phyloP scores from a whole-genome alignment of 2,329 filamentous ascomycete species.

The Fusarium protoensiforme region DNA sequence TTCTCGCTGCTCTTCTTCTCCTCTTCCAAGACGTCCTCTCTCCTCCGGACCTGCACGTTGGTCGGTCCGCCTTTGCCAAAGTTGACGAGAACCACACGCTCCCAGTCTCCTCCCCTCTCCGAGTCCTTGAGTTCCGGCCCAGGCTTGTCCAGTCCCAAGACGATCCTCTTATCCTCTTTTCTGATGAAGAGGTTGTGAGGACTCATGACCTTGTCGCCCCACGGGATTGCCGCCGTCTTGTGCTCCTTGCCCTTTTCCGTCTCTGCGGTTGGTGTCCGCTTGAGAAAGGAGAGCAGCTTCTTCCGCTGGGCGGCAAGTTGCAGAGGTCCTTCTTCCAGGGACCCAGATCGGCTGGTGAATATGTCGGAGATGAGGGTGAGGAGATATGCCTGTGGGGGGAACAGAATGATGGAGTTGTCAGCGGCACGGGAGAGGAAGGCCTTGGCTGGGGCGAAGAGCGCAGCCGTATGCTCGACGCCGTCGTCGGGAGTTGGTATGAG shows the following conservation, averaged over 20 bases:
- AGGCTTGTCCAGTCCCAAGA: conserved; percentile 68
- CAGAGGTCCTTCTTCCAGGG: conserved; percentile 39
- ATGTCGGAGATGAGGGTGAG: conserved; percentile 68
- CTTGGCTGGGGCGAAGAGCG: conserved; percentile 77
- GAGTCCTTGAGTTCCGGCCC: conserved; percentile 63
- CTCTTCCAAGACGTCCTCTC: conserved; percentile 61
- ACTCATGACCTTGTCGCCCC: conserved; percentile 71
- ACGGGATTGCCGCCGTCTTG: conserved; percentile 59
- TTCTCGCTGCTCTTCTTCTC: conserved; percentile 51
- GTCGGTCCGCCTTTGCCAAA: conserved; percentile 63
- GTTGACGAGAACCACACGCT: conserved; percentile 67
- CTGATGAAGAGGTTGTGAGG: conserved; percentile 61
- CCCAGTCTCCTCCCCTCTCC: conserved; percentile 65
- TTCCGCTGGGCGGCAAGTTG: conserved; percentile 62
- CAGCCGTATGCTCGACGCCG: conserved; percentile 74
- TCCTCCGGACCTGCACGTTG: conserved; percentile 63
- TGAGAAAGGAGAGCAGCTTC: conserved; percentile 65
- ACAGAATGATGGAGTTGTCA: conserved; percentile 79
- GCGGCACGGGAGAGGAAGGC: conserved; percentile 76
- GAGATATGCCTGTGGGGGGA: conserved; percentile 89
- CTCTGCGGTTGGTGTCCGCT: conserved; percentile 54
- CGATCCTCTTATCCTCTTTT: conserved; percentile 57
- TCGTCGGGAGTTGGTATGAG: conserved; percentile 79
- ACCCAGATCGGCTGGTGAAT: conserved; percentile 52
- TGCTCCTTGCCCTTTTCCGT: conserved; percentile 54